Evolutionary conservation across 75 land plant genomes (phyloP).

Genomic region (Selaginella tamariscina): DNA sequence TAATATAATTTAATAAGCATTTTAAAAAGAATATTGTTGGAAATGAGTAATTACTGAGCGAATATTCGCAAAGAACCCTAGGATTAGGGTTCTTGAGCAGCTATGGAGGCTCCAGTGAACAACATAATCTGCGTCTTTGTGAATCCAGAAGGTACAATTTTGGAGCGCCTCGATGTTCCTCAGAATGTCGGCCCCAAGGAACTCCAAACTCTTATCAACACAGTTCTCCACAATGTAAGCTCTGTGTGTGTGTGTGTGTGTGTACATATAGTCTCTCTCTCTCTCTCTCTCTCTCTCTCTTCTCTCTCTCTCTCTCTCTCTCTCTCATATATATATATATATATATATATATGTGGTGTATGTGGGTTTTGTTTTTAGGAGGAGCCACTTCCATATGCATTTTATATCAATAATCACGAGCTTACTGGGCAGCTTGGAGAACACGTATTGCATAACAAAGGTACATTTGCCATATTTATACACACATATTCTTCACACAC

Average conservation of each 20-base stretch:
- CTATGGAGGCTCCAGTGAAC: conserved; percentile 17
- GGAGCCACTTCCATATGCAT: conserved; percentile 88
- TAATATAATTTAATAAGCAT: no score
- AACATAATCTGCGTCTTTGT: conserved; percentile 35
- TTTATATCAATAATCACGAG: conserved; percentile 84
- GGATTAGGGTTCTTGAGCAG: background rate
- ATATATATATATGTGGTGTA: background rate
- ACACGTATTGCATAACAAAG: conserved; percentile 75
- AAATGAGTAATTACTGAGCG: no score
- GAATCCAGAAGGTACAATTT: conserved; percentile 76
- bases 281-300: background rate
- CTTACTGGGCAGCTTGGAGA: conserved; percentile 56
- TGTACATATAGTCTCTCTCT: no score
- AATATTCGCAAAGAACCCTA: no score
- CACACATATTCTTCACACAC: no score
- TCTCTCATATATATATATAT: background rate
- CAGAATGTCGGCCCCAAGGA: conserved; percentile 65
- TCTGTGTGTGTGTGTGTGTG: no score
- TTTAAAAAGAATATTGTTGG: no score
- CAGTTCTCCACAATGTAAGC: conserved; percentile 62
- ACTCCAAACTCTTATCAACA: conserved; percentile 62
- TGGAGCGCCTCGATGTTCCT: conserved; percentile 59
- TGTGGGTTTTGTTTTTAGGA: conserved; percentile 35
- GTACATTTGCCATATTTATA: no score
- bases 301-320: background rate